These are phyloP conservation scores for Cephalotrichum gorgonifer DNA, from an alignment of 2,329 filamentous ascomycete species.

Conservation along the genomic window DNA sequence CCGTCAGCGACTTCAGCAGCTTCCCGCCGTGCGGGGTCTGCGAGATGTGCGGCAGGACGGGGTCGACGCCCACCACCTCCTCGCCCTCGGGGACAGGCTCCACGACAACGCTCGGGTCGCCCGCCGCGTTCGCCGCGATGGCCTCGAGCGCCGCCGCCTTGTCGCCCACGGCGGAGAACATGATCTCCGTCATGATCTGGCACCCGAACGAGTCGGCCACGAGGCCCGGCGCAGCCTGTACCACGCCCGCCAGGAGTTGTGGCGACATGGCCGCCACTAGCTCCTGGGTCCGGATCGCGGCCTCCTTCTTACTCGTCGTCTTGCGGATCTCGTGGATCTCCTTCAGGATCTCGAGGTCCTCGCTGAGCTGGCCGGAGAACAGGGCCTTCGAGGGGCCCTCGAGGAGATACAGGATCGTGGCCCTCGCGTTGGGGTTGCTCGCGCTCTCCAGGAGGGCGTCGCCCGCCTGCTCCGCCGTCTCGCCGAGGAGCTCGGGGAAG, in stretches of 20 bases:
- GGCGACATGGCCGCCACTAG: constrained; percentile 65
- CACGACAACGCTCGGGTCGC: constrained; percentile 36
- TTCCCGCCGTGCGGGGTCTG: constrained; percentile 57
- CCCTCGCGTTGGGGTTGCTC: constrained; percentile 55
- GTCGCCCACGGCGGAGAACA: constrained; percentile 67
- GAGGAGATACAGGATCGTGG: constrained; percentile 72
- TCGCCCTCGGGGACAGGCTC: constrained; percentile 32
- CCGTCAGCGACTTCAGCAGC: constrained; percentile 84
- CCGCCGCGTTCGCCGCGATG: constrained; percentile 51
- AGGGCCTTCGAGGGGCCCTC: constrained; percentile 53
- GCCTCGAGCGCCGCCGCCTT: constrained; percentile 66
- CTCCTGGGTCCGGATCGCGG: constrained; percentile 64
- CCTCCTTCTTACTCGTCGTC: constrained; percentile 87
- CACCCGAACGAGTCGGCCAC: constrained; percentile 71
- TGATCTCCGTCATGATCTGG: constrained; percentile 73
- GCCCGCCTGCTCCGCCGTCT: constrained; percentile 50
- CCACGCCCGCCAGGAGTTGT: constrained; percentile 64
- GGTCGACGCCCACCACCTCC: constrained; percentile 14
- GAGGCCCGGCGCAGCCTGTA: constrained; percentile 56
- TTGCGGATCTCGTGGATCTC: constrained; percentile 72
- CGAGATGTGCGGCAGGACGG: constrained; percentile 41
- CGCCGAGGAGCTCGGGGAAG: constrained; percentile 74
- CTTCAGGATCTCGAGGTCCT: constrained; percentile 59
- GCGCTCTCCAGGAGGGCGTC: constrained; percentile 55
- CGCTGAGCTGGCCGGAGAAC: constrained; percentile 51